Evolutionary conservation across 2,329 filamentous ascomycete genomes (phyloP), one percentile per base, ranked within the genome.

Genomic region (Neonectria sp.): DNA sequence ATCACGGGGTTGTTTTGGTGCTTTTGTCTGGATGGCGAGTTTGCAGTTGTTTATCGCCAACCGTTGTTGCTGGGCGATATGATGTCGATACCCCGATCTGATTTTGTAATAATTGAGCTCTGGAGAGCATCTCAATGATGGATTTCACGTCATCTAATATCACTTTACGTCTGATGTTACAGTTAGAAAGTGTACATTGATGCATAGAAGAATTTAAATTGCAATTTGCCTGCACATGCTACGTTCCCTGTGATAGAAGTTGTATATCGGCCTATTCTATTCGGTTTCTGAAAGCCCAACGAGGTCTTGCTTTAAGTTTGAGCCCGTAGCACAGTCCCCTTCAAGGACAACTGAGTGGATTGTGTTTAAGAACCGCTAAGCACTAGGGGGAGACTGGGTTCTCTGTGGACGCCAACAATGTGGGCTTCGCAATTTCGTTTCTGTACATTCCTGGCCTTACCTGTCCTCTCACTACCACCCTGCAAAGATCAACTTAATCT

Each of bases 61-160:
- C 25, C 15, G 53, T 31, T 51, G 62, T 57, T 55, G 24, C 17
- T 61, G 51, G 63, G 63, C 57, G 57, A 58, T 49, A 51, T 29
- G 53, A 61, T 53, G 63, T 60, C 33, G 63, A 65, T 65, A 65
- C 63, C 63, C 63, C 24, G 45, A 35, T 56, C 53, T 48, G 24
- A 55, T 62, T 24, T 25, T 62, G 33, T 61, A 65, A 61, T 65
- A 49, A 15, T 61, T 57, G 55, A 43, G 51, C 51, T 53, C 31
- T 35, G 6, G 12, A 37, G 51, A 53, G 51, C 51, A 35, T 53
- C 33, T 29, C 45, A 35, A 29, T 62, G 52, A 29, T 62, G 52
- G 25, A 51, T 7, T 31, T 49, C 29, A 43, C 6, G 21, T n/a
- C 31, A 35, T 62, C 15, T 49, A 15, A 27, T 62, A 25, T 24